Percentiles rank a stretch among this genome's conserved stretches.
phyloP scores from a whole-genome alignment of 805 yeast genomes.

The Wickerhamiella sergipiensis region DNA sequence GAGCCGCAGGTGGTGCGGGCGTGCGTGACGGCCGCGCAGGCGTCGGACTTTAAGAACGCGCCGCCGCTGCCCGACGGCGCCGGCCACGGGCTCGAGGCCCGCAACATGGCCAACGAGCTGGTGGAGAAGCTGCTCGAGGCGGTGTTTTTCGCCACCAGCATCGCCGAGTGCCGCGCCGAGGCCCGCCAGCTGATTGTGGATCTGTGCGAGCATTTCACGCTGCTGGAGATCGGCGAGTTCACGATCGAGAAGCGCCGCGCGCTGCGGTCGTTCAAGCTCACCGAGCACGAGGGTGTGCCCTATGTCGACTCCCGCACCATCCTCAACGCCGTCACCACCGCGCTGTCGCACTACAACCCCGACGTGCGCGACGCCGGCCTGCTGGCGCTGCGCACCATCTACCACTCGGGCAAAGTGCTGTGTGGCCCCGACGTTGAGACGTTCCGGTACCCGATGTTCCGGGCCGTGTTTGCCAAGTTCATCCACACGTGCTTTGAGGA shows the following conservation, averaged over 20 bases:
- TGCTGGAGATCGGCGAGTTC: constrained; percentile 64
- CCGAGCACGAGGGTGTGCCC: constrained; percentile 66
- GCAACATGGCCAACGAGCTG: constrained; percentile 40
- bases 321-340: constrained; percentile 61
- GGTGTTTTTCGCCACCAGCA: constrained; percentile 60
- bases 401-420: constrained; percentile 44
- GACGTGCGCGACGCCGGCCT: constrained; percentile 62
- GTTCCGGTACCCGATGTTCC: constrained; percentile 55
- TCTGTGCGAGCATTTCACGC: constrained; percentile 63
- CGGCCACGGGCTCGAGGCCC: constrained; percentile 15
- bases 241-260: constrained; percentile 51
- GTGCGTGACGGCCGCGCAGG: constrained; percentile 6
- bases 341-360: constrained; percentile 62
- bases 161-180: constrained; percentile 56
- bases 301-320: constrained; percentile 56
- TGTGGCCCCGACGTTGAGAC: constrained; percentile 59
- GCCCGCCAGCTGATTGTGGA: constrained; percentile 50
- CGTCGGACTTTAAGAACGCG: constrained; percentile 6
- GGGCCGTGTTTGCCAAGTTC: constrained; percentile 65
- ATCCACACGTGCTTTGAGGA: constrained; percentile 89
- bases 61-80: constrained; percentile 14
- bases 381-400: constrained; percentile 48
- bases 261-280: constrained; percentile 57
- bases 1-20: constrained; percentile 3
- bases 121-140: constrained; percentile 52